These are phyloP conservation scores for Bryoerythrophyllum caledonicum DNA, from an alignment of 225 moss, liverwort and hornwort genomes.

Conservation along the genomic window DNA sequence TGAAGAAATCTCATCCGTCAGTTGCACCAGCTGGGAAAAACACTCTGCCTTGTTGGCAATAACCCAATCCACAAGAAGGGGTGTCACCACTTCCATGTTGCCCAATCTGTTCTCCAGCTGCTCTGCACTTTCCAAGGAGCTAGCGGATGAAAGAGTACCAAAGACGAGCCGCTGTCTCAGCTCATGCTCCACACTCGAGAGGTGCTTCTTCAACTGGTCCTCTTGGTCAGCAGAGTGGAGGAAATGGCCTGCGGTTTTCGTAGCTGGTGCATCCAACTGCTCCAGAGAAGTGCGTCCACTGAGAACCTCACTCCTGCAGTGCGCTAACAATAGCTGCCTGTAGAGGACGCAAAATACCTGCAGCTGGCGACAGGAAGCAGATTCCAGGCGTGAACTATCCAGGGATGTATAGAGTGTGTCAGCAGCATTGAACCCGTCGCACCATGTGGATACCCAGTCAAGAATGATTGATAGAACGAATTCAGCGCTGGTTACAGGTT, in stretches of 20 bases:
- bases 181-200: constrained; percentile 73
- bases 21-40: constrained; percentile 57
- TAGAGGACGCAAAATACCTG: constrained; percentile 79
- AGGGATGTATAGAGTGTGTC: constrained; percentile 25
- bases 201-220: constrained; percentile 51
- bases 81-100: constrained; percentile 39
- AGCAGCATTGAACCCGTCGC: constrained; percentile 31
- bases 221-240: constrained; percentile 43
- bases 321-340: constrained; percentile 61
- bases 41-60: constrained; percentile 49
- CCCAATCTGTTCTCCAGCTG: constrained; percentile 37
- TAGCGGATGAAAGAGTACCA: constrained; percentile 46
- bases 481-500: constrained; percentile 42
- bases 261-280: constrained; percentile 28
- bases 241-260: constrained; percentile 24
- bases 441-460: constrained; percentile 74
- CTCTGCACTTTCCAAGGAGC: constrained; percentile 43
- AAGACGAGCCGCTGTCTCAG: constrained; percentile 75
- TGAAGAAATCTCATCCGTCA: constrained; percentile 47
- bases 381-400: constrained; percentile 46
- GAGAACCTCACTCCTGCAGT: constrained; percentile 52
- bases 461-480: constrained; percentile 50
- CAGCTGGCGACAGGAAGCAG: constrained; percentile 78
- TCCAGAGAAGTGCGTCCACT: constrained; percentile 45
- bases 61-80: constrained; percentile 70